A percentile compares a stretch with the other conserved stretches of the same genome.
phyloP scores from a whole-genome alignment of 257 asterid genomes.

The Paraleonurus japonicus region DNA sequence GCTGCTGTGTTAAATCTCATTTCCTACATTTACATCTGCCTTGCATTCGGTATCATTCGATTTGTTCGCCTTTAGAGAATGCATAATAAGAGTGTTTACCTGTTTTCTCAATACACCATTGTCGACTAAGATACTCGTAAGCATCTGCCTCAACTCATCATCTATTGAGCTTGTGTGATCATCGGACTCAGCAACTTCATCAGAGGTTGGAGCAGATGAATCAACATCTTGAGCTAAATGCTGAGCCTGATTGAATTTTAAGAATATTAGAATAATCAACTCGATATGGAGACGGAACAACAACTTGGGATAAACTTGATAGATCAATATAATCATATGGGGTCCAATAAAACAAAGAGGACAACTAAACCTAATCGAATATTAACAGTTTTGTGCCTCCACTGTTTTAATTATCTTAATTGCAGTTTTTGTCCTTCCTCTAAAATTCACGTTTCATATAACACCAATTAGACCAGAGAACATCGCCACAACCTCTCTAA shows the following conservation, averaged over 20 bases:
- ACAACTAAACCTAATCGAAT: background rate
- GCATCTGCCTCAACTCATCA: constrained; percentile 54
- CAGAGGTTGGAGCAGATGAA: constrained; percentile 32
- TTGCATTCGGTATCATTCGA: constrained; percentile 35
- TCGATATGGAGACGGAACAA: background rate
- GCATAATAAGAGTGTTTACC: constrained; percentile 54
- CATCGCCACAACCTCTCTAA: background rate
- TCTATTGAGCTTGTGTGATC: constrained; percentile 29
- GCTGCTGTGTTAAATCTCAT: constrained; percentile 34
- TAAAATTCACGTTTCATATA: background rate
- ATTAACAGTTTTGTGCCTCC: background rate
- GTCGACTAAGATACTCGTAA: constrained; percentile 49
- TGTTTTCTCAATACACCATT: constrained; percentile 73
- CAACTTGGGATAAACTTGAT: background rate
- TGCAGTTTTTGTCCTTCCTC: background rate
- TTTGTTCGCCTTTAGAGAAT: constrained; percentile 44
- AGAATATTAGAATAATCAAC: background rate
- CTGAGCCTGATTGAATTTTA: constrained; percentile 43
- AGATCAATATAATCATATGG: background rate
- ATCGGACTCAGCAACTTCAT: constrained; percentile 25
- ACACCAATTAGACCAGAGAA: background rate
- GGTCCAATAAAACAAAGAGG: background rate
- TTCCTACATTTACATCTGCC: constrained; percentile 45
- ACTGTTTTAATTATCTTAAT: background rate
- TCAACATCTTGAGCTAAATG: constrained; percentile 40